Evolutionary conservation across 352 stramenopile genomes (phyloP).

Genomic region (Phytophthora rubi): DNA sequence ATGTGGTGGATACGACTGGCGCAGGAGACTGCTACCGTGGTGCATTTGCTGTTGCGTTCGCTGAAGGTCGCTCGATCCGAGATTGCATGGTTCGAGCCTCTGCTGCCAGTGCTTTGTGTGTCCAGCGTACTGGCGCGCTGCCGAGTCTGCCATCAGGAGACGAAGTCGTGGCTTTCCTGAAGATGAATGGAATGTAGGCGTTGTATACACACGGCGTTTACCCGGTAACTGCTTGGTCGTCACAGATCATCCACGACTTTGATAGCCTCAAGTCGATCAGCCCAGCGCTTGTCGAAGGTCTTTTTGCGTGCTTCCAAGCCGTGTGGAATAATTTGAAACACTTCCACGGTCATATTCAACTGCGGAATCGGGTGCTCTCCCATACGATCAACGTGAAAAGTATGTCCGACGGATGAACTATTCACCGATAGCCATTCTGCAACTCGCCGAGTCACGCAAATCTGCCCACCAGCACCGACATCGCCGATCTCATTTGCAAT

Average conservation of each 20-base stretch:
- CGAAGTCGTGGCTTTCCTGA: constrained; percentile 36
- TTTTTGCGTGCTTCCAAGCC: constrained; percentile 48
- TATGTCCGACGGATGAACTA: constrained; percentile 22
- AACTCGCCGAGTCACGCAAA: constrained; percentile 52
- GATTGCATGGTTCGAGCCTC: constrained; percentile 57
- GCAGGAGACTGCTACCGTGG: constrained; percentile 75
- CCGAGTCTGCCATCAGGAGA: constrained; percentile 57
- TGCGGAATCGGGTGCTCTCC: constrained; percentile 42
- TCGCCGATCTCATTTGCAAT: constrained; percentile 61
- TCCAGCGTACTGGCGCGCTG: constrained; percentile 63
- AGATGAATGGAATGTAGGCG: constrained; percentile 4
- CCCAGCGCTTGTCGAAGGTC: constrained; percentile 34
- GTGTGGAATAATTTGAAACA: constrained; percentile 46
- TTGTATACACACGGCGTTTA: not conserved
- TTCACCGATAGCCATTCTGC: constrained; percentile 49
- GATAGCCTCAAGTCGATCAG: constrained; percentile 19
- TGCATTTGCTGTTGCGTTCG: constrained; percentile 60
- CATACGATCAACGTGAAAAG: constrained; percentile 39
- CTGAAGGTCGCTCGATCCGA: constrained; percentile 43
- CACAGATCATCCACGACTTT: constrained; percentile 17
- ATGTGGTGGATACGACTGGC: constrained; percentile 74
- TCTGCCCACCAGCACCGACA: constrained; percentile 55
- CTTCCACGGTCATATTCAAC: constrained; percentile 44
- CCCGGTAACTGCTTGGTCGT: constrained; percentile 1
- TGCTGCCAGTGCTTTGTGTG: constrained; percentile 61